A percentile compares a stretch with the other conserved stretches of the same genome.
phyloP scores from a whole-genome alignment of 192 early-diverging fungal species.

The Linderina pennispora region DNA sequence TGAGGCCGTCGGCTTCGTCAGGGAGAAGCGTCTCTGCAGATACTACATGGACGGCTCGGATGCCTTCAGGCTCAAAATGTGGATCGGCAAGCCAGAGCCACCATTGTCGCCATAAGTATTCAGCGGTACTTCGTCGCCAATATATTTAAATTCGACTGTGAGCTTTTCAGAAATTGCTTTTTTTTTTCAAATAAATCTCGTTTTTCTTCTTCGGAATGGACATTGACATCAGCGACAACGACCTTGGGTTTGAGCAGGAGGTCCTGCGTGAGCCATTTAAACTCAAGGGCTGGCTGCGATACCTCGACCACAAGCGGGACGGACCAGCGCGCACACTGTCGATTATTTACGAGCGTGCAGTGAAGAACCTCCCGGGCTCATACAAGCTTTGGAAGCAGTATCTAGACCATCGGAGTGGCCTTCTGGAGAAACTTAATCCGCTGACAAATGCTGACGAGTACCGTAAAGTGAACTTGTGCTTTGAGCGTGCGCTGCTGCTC shows the following conservation, averaged over 20 bases:
- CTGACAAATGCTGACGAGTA: slow-evolving; percentile 55
- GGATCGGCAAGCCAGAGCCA: too few species aligned
- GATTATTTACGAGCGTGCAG: slow-evolving; percentile 83
- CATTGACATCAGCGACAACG: slow-evolving; percentile 22
- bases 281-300: slow-evolving; percentile 80
- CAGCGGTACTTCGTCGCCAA: too few species aligned
- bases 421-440: slow-evolving; percentile 47
- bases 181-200: too few species aligned
- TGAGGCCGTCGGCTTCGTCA: slow-evolving; percentile 84
- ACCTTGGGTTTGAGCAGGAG: slow-evolving; percentile 61
- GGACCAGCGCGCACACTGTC: slow-evolving; percentile 40
- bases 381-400: slow-evolving; percentile 96
- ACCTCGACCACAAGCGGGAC: slow-evolving; percentile 77
- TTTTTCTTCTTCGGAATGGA: background rate
- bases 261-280: slow-evolving; percentile 59
- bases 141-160: too few species aligned
- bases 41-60: slow-evolving; percentile 95
- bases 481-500: slow-evolving; percentile 81
- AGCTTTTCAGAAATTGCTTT: too few species aligned
- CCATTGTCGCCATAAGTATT: too few species aligned
- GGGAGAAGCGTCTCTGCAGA: slow-evolving; percentile 82
- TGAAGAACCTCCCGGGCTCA: slow-evolving; percentile 81
- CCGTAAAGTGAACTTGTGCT: slow-evolving; percentile 65
- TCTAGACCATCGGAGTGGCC: slow-evolving; percentile 57
- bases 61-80: slow-evolving; percentile 79